Conservation (phyloP, 495 filamentous ascomycete species). For the Penicillium antarcticum region DNA sequence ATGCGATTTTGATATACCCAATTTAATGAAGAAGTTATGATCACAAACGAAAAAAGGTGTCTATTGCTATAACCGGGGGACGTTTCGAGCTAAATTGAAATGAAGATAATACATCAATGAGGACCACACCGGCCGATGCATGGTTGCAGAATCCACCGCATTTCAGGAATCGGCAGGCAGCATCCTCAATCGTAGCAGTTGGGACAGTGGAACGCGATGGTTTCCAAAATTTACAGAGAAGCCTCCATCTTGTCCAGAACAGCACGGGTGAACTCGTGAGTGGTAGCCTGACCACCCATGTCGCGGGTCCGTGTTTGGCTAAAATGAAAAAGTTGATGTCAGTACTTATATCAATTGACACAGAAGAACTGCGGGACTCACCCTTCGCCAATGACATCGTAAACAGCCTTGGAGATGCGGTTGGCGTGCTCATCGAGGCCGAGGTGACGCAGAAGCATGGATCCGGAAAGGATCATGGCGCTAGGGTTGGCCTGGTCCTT, state of each 20-base stretch:
- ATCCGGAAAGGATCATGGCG: slow-evolving; percentile 87
- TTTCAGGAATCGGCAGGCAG: slow-evolving; percentile 1
- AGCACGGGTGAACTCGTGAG: slow-evolving; percentile 91
- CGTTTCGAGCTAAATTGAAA: slow-evolving; percentile 26
- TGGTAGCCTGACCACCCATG: slow-evolving; percentile 88
- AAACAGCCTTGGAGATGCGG: slow-evolving; percentile 95
- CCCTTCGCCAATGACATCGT: slow-evolving; percentile 93
- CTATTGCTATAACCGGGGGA: slow-evolving; percentile 27
- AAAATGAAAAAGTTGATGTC: slow-evolving; percentile 10
- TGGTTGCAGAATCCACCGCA: slow-evolving; percentile 9
- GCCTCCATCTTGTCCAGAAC: slow-evolving; percentile 91
- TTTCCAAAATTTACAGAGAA: slow-evolving; percentile 36
- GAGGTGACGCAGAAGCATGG: slow-evolving; percentile 94
- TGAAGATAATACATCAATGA: slow-evolving; percentile 35
- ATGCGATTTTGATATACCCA: slow-evolving; percentile 5
- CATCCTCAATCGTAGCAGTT: slow-evolving; percentile 23
- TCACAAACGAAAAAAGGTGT: slow-evolving; percentile 15
- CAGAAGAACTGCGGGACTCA: slow-evolving; percentile 44
- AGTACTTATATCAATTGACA: slow-evolving; percentile 28
- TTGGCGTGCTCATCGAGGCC: slow-evolving; percentile 97
- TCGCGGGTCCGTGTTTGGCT: slow-evolving; percentile 85
- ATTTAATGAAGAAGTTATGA: slow-evolving; percentile 7
- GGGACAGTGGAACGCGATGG: slow-evolving; percentile 10
- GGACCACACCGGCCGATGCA: slow-evolving; percentile 14
- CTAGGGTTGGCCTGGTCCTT: slow-evolving; percentile 99